Evolutionary conservation across 257 asterid genomes (phyloP), one percentile per base, ranked within the genome.

Genomic region (Solanum corneliomulleri): DNA sequence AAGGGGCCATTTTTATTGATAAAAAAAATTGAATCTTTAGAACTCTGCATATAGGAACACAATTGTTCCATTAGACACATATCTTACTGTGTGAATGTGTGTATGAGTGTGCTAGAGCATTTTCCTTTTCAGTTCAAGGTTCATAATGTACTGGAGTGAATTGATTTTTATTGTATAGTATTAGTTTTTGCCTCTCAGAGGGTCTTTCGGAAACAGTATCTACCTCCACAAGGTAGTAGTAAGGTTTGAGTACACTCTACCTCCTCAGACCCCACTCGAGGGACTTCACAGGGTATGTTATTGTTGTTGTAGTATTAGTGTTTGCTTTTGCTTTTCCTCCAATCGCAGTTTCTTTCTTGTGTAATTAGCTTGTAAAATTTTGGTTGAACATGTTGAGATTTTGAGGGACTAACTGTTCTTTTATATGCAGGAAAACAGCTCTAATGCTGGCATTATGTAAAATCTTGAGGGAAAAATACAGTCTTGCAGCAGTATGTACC

Each of bases 401-500:
- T 70, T 29, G 69, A 44, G 35, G 18, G 11, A 27, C 87, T 85
- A 64, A 41, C 10, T 39, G 16, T 72, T 56, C 39, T 23, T 84
- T 84, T 25, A 49, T n/a, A 23, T 89, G 94, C 96, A 95, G 98
- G 84, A 96, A 96, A 89, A 96, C 99, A 11, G 98, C 99, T 27
- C 85, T 96, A 88, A 96, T 96, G 99, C 89, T 96, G 71, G 98
- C 97, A 74, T 88, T 95, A 88, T 95, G 98, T 89, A 93, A 93
- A 78, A 31, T 81, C 87, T 93, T 96, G 15, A 94, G 98, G 90
- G 98, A 95, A 87, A 93, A 91, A 86, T 96, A 96, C 93, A 95
- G 98, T 87, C 98, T 96, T 84, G 99, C 98, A 52, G 98, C 98
- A 90, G 98, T 96, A 92, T 60, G 98, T 92, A 86, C 84, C 42